A percentile compares a stretch with the other conserved stretches of the same genome.
These are phyloP conservation scores for Salvia splendens DNA, from an alignment of 257 asterid genomes.

Conservation along the genomic window DNA sequence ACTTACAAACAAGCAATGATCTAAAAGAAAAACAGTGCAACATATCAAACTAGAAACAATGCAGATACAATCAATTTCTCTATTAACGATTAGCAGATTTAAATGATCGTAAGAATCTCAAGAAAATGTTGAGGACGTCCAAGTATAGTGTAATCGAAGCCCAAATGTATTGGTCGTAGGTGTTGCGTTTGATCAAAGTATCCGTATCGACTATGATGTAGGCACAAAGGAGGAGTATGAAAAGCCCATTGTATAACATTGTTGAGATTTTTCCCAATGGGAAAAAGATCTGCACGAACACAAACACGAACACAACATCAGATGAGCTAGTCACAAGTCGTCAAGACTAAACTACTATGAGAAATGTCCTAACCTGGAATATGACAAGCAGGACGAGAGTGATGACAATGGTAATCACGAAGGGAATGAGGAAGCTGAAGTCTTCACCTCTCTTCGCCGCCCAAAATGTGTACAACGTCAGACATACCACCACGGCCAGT, in stretches of 20 bases:
- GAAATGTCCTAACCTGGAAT: slow-evolving; percentile 47
- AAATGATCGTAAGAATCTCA: slow-evolving; percentile 5
- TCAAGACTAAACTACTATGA: background rate
- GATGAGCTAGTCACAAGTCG: too few relatives aligned
- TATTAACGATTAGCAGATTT: too few relatives aligned
- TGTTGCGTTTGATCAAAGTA: slow-evolving; percentile 49
- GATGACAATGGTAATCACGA: slow-evolving; percentile 42
- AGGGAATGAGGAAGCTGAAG: slow-evolving; percentile 56
- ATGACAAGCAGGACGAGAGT: slow-evolving; percentile 39
- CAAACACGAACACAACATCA: background rate
- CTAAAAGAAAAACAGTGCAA: too few relatives aligned
- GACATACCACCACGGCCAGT: slow-evolving; percentile 52
- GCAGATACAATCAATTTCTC: too few relatives aligned
- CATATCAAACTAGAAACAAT: too few relatives aligned
- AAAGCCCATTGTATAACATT: slow-evolving; percentile 46
- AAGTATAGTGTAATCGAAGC: slow-evolving; percentile 55
- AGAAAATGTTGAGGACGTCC: slow-evolving; percentile 57
- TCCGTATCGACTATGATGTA: slow-evolving; percentile 57
- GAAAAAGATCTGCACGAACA: slow-evolving; percentile 42
- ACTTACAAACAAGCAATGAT: too few relatives aligned
- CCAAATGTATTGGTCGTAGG: slow-evolving; percentile 63
- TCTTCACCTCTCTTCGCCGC: slow-evolving; percentile 70
- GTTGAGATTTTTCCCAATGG: slow-evolving; percentile 49
- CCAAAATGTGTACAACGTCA: slow-evolving; percentile 71
- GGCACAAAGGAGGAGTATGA: slow-evolving; percentile 44